Evolutionary conservation across 495 filamentous ascomycete genomes (phyloP), one percentile per base, ranked within the genome.

Genomic region (Penicillium salamii): DNA sequence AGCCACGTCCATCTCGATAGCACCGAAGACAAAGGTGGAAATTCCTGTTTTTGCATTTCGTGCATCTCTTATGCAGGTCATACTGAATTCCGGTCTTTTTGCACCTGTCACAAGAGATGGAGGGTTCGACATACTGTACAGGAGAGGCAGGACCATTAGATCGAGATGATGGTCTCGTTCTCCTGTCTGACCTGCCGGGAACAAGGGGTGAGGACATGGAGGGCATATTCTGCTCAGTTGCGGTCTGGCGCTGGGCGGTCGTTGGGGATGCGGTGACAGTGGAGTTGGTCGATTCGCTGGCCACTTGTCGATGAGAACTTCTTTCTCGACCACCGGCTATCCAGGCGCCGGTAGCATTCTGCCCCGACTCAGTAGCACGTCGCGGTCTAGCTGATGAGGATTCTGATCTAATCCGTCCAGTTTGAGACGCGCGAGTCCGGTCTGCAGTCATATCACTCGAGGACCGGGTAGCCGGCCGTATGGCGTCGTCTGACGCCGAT

Each of bases 11-110:
- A 21, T 62, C 42, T 26, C 88, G 83, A 65, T 89, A 95, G 69
- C 91, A 96, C 52, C 75, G 76, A 2, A 87, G 67, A 57, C 91
- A 96, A 15, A 95, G 72, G 61, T 90, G 84, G 71, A 80, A 92
- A 19, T 77, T 67, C 2, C 88, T 89, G n/a, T 74, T 61, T 32
- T 77, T 73, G 66, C 91, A 95, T 35, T 71, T 67, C 6, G 68
- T 55, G 67, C 91, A 96, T 62, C 84, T 83, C 66, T 87, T 90
- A 63, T 95, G 89, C 0, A 95, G 70, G 2, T 86, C 80, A 55
- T 95, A 90, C 61, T 93, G 82, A 48, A 95, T 89, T 46, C 87
- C 74, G 3, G 65, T 24, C 49, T 75, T 83, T 14, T 69, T 63
- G 61, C 91, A 96, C 23, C 79, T 66, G 20, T 82, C 76, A 60